Conservation (phyloP, 306 rosid genomes). For the Neltuma alba region DNA sequence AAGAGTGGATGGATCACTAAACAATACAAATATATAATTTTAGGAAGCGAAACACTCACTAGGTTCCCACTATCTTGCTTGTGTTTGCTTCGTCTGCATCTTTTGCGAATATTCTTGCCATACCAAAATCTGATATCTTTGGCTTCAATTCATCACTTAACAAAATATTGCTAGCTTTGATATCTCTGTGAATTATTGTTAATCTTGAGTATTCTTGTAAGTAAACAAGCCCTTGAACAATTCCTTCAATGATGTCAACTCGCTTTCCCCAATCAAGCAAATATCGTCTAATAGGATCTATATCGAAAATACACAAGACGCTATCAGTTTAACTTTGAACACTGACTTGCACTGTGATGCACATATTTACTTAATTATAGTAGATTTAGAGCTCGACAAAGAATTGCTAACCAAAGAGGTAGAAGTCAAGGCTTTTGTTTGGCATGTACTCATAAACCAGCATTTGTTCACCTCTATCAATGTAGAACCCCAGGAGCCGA, state of each 20-base stretch:
- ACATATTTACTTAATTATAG: not conserved
- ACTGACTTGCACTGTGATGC: not conserved
- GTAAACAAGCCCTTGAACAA: constrained; percentile 47
- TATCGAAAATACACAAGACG: not conserved
- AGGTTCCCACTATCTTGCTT: constrained; percentile 45
- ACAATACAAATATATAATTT: not conserved
- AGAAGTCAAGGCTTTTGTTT: not conserved
- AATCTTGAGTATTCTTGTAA: constrained; percentile 45
- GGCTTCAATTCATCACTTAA: constrained; percentile 32
- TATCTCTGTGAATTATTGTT: constrained; percentile 5
- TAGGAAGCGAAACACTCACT: not conserved
- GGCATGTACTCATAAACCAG: not conserved
- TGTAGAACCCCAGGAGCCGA: not conserved
- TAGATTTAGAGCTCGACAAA: not conserved
- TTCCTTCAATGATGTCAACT: constrained; percentile 41
- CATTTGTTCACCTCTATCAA: not conserved
- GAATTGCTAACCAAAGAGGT: not conserved
- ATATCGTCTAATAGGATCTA: constrained; percentile 24
- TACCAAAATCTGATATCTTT: constrained; percentile 51
- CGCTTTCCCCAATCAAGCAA: constrained; percentile 38
- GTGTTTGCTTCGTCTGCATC: constrained; percentile 44
- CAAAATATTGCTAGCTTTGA: not conserved
- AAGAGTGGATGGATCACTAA: not conserved
- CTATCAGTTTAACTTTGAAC: not conserved
- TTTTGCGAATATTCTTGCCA: constrained; percentile 38